Evolutionary conservation across 2,329 filamentous ascomycete species (phyloP), one percentile per base, ranked within the genome.

Genomic region (Fusarium proliferatum): DNA sequence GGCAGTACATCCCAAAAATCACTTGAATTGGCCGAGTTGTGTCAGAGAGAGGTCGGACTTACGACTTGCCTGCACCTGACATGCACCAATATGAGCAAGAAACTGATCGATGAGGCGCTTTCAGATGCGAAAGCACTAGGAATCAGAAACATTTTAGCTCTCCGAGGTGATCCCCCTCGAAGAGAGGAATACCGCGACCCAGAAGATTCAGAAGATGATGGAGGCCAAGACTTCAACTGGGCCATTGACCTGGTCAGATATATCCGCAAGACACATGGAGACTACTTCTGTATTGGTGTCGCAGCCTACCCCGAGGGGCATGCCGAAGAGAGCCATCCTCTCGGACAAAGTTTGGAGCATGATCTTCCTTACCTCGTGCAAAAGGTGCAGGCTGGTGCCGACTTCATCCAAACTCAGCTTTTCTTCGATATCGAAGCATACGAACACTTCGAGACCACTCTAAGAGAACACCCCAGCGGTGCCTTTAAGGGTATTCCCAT

Each of bases 371-470:
- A 93, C 78, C 86, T 99, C 61, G 90, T 97, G 16, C 95, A 97
- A 75, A 99, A 99, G 87, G 93, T 92, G 2, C 87, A 92, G 76
- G 96, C 96, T 7, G 96, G 96, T 2, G 96, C 95, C 57, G 95
- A 98, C 83, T 99, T 99, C 80, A 93, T 99, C 83, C 97, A 99
- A 94, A 98, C 96, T 2, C 96, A 99, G 82, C 88, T 99, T 13
- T 98, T 98, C 83, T 99, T 97, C 82, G 95, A 98, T 80, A 88
- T 95, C 30, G 87, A 93, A 7, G 94, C 94, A 23, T 99, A 97
- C 80, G 88, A 91, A 62, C 86, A 86, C 39, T 98, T 97, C 79
- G 96, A 98, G 84, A 88, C 85, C 73, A 89, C 87, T 57, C 82
- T 99, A 74, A 87, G 95, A 68, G 89, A 92, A 60, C 94, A 99